Base-by-base conservation (phyloP, 2,329 filamentous ascomycete species). In the Fusarium sp. region DNA sequence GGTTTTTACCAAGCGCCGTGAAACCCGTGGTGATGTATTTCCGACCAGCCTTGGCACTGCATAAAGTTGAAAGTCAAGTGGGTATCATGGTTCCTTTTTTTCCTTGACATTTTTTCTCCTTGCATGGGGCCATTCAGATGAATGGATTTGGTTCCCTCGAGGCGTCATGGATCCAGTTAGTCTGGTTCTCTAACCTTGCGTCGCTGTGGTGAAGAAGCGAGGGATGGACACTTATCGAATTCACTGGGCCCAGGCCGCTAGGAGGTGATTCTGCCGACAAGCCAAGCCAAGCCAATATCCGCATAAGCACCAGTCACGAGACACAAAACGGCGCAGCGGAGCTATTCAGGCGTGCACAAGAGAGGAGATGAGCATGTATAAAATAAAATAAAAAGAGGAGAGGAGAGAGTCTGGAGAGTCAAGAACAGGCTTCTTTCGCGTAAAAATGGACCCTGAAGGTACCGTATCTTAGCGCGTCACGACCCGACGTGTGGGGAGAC, bases 151-250 rank as follows among this genome's bases (percentile, higher is more conserved):
- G 57, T 56, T 52, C 52, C 63, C 58, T 35, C 44, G 54, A 76
- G 60, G 73, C 65, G 75, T 69, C 75, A 76, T 74, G 73, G 75
- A 63, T 68, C 75, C 56, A 54, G 58, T 66, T 54, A 67, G 51
- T 57, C 44, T 61, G 28, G 51, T 63, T 54, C 45, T 48, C 56
- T 35, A 57, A 62, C 71, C 58, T 62, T 67, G 66, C 73, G 76
- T 78, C 75, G 73, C 67, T 47, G 54, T 74, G 76, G 75, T 77
- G 71, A 74, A 65, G 72, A 75, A 70, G 72, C 64, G 58, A 73
- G 72, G 63, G 63, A 76, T 76, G 65, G 73, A 62, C 57, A 60
- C 48, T 47, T 60, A 45, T 63, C 57, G 44, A 39, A 60, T 51
- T 59, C 24, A 51, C 11, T 59, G 33, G 56, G 54, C 52, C 64